Percentiles rank a stretch among this genome's conserved stretches.
Conservation (phyloP, 2,329 filamentous ascomycete species). For the Nemania bipapillata region DNA sequence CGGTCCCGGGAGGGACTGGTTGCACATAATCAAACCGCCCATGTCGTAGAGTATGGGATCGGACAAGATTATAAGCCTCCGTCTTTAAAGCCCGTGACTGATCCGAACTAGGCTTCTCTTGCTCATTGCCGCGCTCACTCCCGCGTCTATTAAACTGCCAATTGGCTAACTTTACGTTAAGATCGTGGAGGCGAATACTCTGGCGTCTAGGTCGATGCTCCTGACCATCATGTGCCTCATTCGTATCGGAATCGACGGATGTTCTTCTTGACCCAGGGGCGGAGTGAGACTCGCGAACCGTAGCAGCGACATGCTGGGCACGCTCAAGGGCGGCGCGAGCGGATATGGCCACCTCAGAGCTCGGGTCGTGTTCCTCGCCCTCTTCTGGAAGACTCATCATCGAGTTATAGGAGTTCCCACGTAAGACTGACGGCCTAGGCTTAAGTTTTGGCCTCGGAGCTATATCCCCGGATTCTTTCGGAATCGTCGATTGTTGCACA, state of each 20-base stretch:
- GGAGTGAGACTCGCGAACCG: slow-evolving; percentile 53
- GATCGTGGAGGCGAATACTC: slow-evolving; percentile 51
- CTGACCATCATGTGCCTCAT: slow-evolving; percentile 47
- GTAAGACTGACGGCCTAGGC: slow-evolving; percentile 57
- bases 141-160: slow-evolving; percentile 10
- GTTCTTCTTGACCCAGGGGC: slow-evolving; percentile 51
- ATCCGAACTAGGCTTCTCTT: slow-evolving; percentile 37
- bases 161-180: slow-evolving; percentile 39
- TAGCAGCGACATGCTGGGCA: slow-evolving; percentile 57
- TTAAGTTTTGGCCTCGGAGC: slow-evolving; percentile 43
- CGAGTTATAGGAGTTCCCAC: slow-evolving; percentile 56
- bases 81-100: slow-evolving; percentile 49
- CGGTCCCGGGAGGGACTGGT: slow-evolving; percentile 28
- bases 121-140: slow-evolving; percentile 14
- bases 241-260: slow-evolving; percentile 55
- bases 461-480: slow-evolving; percentile 33
- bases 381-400: slow-evolving; percentile 50
- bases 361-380: slow-evolving; percentile 42
- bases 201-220: slow-evolving; percentile 43
- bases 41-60: slow-evolving; percentile 54
- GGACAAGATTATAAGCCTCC: slow-evolving; percentile 58
- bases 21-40: slow-evolving; percentile 39
- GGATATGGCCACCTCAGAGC: slow-evolving; percentile 48
- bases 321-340: slow-evolving; percentile 59
- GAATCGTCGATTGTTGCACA: slow-evolving; percentile 36